Percentiles rank a stretch among this genome's conserved stretches.
Conservation (phyloP, 2,329 filamentous ascomycete species). For the Torrubiella hemipterigena region DNA sequence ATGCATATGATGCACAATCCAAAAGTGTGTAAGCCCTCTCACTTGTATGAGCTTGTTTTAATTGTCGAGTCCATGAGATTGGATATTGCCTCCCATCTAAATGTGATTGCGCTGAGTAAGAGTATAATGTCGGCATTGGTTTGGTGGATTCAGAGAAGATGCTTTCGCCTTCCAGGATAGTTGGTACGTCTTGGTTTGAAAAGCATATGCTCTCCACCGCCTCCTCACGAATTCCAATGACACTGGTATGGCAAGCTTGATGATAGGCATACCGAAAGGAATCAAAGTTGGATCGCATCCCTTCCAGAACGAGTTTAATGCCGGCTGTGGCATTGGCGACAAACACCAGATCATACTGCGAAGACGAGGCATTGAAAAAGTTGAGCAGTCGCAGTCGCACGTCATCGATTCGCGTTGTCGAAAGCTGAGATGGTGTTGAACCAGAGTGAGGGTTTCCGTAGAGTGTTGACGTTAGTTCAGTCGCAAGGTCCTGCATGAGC, state of each 20-base stretch:
- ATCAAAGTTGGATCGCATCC: constrained; percentile 52
- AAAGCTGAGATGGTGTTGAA: constrained; percentile 67
- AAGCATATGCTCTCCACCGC: constrained; percentile 56
- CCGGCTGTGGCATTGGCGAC: constrained; percentile 86
- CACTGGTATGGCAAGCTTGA: constrained; percentile 71
- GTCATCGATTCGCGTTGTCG: constrained; percentile 64
- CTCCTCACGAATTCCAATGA: constrained; percentile 69
- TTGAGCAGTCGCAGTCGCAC: constrained; percentile 56
- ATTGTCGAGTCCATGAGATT: constrained; percentile 48
- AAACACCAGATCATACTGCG: constrained; percentile 79
- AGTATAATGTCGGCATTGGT: constrained; percentile 41
- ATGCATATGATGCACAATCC: constrained; percentile 72
- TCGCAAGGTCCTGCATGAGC: constrained; percentile 65
- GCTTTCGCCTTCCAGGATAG: constrained; percentile 43
- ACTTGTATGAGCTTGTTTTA: constrained; percentile 22
- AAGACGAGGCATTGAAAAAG: constrained; percentile 73
- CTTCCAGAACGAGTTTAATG: constrained; percentile 76
- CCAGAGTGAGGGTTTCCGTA: constrained; percentile 90
- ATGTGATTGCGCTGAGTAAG: constrained; percentile 86
- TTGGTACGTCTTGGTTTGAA: constrained; percentile 47
- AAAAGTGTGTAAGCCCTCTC: constrained; percentile 52
- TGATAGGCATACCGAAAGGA: constrained; percentile 82
- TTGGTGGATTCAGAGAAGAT: constrained; percentile 16
- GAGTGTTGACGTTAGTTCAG: constrained; percentile 66
- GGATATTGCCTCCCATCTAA: constrained; percentile 75